Percentiles rank a stretch among this genome's conserved stretches.
phyloP scores from a whole-genome alignment of 352 stramenopile species.

The Phytophthora tubulina region DNA sequence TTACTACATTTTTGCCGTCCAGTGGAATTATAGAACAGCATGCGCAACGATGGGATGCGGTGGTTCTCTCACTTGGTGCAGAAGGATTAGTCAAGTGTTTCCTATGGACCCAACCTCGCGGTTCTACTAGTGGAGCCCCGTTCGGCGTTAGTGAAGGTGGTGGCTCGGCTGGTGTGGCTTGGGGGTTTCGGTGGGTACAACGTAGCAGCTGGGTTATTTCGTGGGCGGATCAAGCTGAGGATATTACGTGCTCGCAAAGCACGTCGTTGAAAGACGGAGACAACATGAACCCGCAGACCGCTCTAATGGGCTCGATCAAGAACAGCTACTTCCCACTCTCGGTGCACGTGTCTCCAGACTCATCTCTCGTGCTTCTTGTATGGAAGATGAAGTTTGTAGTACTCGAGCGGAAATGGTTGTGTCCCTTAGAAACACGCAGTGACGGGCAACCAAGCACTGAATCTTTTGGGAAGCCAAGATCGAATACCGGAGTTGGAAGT shows the following conservation, averaged over 20 bases:
- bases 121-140: constrained; percentile 34
- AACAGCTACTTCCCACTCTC: constrained; percentile 76
- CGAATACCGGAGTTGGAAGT: constrained; percentile 55
- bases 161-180: constrained; percentile 32
- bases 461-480: constrained; percentile 37
- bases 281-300: constrained; percentile 86
- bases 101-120: constrained; percentile 77
- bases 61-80: constrained; percentile 79
- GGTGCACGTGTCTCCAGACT: constrained; percentile 68
- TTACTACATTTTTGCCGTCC: constrained; percentile 20
- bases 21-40: constrained; percentile 8
- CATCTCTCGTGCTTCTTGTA: constrained; percentile 74
- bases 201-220: constrained; percentile 88
- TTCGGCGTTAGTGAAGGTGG: constrained; percentile 33
- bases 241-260: constrained; percentile 88
- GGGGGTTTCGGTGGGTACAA: constrained; percentile 73
- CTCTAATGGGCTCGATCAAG: constrained; percentile 86
- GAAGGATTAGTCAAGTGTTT: constrained; percentile 87
- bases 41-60: constrained; percentile 63
- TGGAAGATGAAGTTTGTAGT: constrained; percentile 84
- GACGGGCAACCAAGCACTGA: constrained; percentile 35
- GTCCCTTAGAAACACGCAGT: constrained; percentile 44
- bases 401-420: constrained; percentile 85
- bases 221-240: constrained; percentile 82
- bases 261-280: constrained; percentile 82